These are phyloP conservation scores for Beauveria bassiana DNA, from an alignment of 2,329 filamentous ascomycete genomes.

Conservation along the genomic window DNA sequence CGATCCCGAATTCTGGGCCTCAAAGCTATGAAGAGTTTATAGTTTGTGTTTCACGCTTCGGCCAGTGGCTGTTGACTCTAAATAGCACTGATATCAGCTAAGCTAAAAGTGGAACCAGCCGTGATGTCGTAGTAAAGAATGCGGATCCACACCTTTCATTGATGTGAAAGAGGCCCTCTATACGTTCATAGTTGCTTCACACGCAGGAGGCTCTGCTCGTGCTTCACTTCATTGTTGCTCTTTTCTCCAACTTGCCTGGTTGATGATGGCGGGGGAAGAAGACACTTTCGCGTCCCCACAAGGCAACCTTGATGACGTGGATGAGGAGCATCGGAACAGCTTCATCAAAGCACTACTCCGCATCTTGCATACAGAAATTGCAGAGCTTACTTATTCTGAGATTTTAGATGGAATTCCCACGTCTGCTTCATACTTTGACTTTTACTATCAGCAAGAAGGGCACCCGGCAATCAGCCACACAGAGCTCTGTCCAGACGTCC, in stretches of 20 bases:
- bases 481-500: not conserved
- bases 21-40: not conserved
- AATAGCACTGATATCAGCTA: not conserved
- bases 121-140: too few species aligned
- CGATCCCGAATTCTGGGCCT: not conserved
- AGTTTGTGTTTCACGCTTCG: not conserved
- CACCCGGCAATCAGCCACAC: not conserved
- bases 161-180: too few species aligned
- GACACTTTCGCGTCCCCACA: not conserved
- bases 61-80: not conserved
- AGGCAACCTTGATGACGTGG: not conserved
- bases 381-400: not conserved
- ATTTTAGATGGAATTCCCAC: not conserved
- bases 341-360: not conserved
- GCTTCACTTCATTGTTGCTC: not conserved
- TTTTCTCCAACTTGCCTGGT: not conserved
- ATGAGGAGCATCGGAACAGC: not conserved
- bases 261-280: not conserved
- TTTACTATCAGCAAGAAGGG: not conserved
- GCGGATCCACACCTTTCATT: too few species aligned
- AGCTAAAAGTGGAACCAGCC: constrained; percentile 4
- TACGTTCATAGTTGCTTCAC: too few species aligned
- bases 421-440: not conserved
- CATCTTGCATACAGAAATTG: not conserved
- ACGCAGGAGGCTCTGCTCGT: too few species aligned